Percentiles rank a stretch among this genome's conserved stretches.
Evolutionary conservation across 2,329 filamentous ascomycete genomes (phyloP).

Genomic region (Botrytis fragariae): DNA sequence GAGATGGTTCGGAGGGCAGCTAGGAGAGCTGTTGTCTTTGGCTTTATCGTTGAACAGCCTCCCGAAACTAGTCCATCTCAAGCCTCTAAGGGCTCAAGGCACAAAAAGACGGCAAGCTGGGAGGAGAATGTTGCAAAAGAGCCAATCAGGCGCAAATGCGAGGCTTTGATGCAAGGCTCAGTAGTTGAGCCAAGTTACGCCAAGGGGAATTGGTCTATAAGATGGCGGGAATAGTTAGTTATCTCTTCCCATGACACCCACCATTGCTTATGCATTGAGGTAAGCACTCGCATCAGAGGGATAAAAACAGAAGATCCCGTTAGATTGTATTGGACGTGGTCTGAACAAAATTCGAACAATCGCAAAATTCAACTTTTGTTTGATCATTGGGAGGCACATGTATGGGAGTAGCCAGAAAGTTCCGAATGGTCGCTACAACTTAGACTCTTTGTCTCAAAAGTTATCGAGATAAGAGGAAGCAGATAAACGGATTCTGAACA

Average conservation of each 20-base stretch:
- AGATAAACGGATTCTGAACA: not conserved
- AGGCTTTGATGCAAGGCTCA: constrained; percentile 18
- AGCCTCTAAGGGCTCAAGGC: constrained; percentile 6
- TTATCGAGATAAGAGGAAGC: not conserved
- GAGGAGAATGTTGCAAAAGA: constrained; percentile 5
- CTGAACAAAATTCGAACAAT: not conserved
- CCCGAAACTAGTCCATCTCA: not conserved
- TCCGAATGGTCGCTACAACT: not conserved
- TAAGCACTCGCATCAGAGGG: not conserved
- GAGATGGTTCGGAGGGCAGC: constrained; percentile 26
- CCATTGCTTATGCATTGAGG: not conserved
- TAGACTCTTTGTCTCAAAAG: not conserved
- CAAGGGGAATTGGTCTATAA: constrained; percentile 20
- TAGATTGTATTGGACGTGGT: not conserved
- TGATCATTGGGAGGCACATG: not conserved
- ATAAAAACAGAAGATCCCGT: not conserved
- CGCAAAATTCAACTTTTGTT: not conserved
- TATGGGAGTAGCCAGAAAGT: not conserved
- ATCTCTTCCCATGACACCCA: not conserved
- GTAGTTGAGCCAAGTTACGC: constrained; percentile 20
- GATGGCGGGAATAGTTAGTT: constrained; percentile 15
- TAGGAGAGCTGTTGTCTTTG: constrained; percentile 28
- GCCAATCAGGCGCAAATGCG: constrained; percentile 12
- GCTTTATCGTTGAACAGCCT: constrained; percentile 18
- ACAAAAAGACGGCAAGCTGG: constrained; percentile 5